These are phyloP conservation scores for Kluyveromyces sp. DNA, from an alignment of 1,139 yeast genomes.

Conservation along the genomic window DNA sequence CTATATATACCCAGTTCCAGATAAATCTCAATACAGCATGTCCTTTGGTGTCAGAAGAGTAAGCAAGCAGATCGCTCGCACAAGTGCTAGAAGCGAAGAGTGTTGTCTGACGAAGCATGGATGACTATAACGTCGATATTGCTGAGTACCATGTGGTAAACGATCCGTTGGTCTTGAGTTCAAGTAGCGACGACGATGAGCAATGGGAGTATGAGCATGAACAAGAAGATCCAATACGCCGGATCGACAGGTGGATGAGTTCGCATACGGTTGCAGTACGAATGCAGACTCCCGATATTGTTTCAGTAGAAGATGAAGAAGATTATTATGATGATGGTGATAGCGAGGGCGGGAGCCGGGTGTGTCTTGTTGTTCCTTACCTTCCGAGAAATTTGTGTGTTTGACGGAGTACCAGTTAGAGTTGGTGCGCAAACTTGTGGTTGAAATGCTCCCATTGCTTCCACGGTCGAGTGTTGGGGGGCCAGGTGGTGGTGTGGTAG, in stretches of 20 bases:
- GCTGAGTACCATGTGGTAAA: constrained; percentile 5
- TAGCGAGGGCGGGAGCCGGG: not conserved
- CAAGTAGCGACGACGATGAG: constrained; percentile 3
- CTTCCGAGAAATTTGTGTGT: constrained; percentile 1
- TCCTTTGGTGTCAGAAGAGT: constrained; percentile 5
- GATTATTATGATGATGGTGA: not conserved
- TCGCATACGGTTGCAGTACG: not conserved
- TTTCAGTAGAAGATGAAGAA: constrained; percentile 1
- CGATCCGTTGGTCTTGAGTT: constrained; percentile 5
- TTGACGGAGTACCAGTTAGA: constrained; percentile 3
- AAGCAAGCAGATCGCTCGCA: constrained; percentile 1
- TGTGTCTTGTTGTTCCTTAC: constrained; percentile 1
- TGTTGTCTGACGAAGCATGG: constrained; percentile 4
- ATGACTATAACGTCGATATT: constrained; percentile 1
- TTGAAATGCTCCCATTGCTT: constrained; percentile 2
- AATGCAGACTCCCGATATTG: constrained; percentile 2
- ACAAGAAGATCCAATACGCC: constrained; percentile 1
- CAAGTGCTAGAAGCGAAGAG: constrained; percentile 3
- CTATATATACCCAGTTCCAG: too few species aligned
- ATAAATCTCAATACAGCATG: not conserved
- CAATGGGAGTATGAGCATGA: not conserved
- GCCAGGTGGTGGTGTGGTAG: too few species aligned
- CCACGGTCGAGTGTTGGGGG: not conserved
- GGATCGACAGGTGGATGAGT: constrained; percentile 5
- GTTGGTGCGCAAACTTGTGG: not conserved